A percentile compares a stretch with the other conserved stretches of the same genome.
These are phyloP conservation scores for Dactylellina parvicollis DNA, from an alignment of 2,329 filamentous ascomycete genomes.

Conservation along the genomic window DNA sequence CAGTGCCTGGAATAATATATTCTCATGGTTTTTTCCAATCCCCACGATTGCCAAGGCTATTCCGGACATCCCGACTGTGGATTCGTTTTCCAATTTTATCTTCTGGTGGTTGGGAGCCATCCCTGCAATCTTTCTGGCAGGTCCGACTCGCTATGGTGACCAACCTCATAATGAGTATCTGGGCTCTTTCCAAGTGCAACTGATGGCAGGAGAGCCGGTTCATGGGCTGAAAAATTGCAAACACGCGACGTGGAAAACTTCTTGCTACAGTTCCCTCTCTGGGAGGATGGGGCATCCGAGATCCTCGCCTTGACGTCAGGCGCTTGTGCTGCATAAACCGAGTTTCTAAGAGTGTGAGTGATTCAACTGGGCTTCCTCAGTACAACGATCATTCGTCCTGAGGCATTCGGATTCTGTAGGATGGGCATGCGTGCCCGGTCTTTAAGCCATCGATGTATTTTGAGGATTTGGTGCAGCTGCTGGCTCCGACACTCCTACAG, in stretches of 20 bases:
- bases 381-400: too few relatives aligned
- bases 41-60: background rate
- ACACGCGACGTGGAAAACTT: conserved; percentile 18
- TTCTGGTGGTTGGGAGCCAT: conserved; percentile 27
- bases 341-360: conserved; percentile 1
- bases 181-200: background rate
- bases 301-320: background rate
- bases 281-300: background rate
- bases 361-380: too few relatives aligned
- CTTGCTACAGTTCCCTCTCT: background rate
- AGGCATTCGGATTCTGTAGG: too few relatives aligned
- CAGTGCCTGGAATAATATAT: background rate
- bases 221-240: background rate
- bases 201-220: background rate
- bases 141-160: conserved; percentile 16
- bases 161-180: conserved; percentile 6
- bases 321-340: background rate
- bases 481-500: background rate
- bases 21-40: conserved; percentile 2
- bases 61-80: conserved; percentile 19
- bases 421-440: background rate
- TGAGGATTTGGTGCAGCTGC: background rate
- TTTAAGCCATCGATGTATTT: background rate
- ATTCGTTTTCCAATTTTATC: conserved; percentile 30
- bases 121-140: conserved; percentile 48